Percentiles rank a stretch among this genome's conserved stretches.
Conservation (phyloP, 768 basidiomycete species). For the Multifurca ochricompacta region DNA sequence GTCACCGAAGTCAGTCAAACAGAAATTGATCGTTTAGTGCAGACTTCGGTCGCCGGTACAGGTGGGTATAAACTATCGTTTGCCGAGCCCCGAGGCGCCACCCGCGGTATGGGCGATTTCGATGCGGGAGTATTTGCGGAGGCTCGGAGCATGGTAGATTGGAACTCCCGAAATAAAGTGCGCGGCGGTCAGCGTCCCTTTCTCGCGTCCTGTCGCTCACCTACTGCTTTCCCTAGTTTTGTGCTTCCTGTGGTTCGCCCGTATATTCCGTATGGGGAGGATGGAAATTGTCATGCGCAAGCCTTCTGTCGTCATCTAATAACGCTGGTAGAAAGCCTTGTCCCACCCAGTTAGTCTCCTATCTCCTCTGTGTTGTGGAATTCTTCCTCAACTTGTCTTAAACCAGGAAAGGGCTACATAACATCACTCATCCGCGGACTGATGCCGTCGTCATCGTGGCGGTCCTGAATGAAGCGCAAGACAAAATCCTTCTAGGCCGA, state of each 20-base stretch:
- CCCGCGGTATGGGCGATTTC: constrained; percentile 49
- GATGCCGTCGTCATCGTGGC: constrained; percentile 92
- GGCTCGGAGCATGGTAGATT: constrained; percentile 80
- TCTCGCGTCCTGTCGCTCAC: background rate
- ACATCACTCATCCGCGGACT: constrained; percentile 75
- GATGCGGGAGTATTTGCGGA: constrained; percentile 71
- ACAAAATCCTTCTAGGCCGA: constrained; percentile 81
- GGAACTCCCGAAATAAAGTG: constrained; percentile 87
- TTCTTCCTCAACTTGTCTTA: constrained; percentile 11
- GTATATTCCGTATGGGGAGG: constrained; percentile 89
- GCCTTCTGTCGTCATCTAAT: constrained; percentile 68
- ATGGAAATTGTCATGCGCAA: constrained; percentile 84
- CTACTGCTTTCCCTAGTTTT: constrained; percentile 50
- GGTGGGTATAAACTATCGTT: constrained; percentile 44
- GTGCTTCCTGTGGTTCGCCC: constrained; percentile 76
- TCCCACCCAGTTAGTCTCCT: constrained; percentile 53
- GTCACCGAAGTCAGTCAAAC: constrained; percentile 44
- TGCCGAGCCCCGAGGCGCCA: constrained; percentile 54
- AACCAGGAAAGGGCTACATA: constrained; percentile 73
- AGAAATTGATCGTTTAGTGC: constrained; percentile 36
- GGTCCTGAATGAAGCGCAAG: constrained; percentile 68
- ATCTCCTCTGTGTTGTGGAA: background rate
- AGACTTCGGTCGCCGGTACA: constrained; percentile 31
- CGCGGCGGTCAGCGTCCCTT: constrained; percentile 14
- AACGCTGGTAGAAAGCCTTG: constrained; percentile 58